Base-by-base conservation (phyloP, 306 rosid species). In the Elaeagnus macrophylla region DNA sequence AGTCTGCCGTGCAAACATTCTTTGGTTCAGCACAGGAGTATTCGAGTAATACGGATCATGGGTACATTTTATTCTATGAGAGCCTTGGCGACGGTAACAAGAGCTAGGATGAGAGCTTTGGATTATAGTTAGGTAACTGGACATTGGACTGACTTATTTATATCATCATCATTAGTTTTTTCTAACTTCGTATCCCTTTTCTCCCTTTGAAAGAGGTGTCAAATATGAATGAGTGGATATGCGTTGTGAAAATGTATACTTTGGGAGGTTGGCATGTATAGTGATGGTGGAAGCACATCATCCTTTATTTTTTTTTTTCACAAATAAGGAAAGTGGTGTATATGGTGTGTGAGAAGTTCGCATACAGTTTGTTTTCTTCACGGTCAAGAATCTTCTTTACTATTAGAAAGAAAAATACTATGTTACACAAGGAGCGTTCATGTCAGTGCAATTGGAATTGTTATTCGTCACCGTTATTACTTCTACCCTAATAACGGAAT, bases 1-100 rank as follows among this genome's bases (percentile, higher is more conserved):
- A 93, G 77, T 84, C 96, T 9, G 94, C 88, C 9, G 99, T 93
- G 85, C 99, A 93, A 66, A 87, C 99, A 37, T 93, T 87, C 99
- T 93, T 93, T 65, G 99, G 99, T 62, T 87, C 99, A 10, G 85
- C 99, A 1, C 99, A 93, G 69, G 99, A 93, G 69, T 93, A 79
- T 75, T 84, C 99, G 15, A 82, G 84, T 67, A 93, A 93, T 71
- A 93, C 96, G 36, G 99, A 93, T 67, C 95, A 93, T 12, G 99
- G 99, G 13, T 93, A 93, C 84, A 93, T 93, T 78, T 76, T 93
- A 72, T 87, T 93, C 81, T 93, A 93, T 47, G 95, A 88, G 83
- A 82, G 85, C 81, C 85, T 91, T 53, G 87, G 78, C 51, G 50
- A 78, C 15, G 67, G 76, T 69, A 72, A 69, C 85, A 69, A 40